Base-by-base conservation (phyloP, 2,329 filamentous ascomycete species). In the Calonectria naviculata region DNA sequence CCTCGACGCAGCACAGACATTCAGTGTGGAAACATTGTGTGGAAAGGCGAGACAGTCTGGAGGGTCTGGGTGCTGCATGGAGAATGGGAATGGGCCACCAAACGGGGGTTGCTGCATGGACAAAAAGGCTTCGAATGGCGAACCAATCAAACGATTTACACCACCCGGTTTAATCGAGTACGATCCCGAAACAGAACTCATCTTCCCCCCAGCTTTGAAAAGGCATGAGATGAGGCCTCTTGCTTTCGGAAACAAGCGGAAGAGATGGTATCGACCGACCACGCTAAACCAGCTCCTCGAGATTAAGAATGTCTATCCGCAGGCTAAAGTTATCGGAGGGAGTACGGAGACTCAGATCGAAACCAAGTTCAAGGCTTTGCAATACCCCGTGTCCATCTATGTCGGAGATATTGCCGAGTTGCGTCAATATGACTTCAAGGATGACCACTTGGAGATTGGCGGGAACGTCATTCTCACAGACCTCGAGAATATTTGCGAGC, bases 331-430 rank as follows among this genome's bases (percentile, higher is more conserved):
- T 72, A 98, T 99, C 72, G 96, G 95, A 61, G 97, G 97, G 72
- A 98, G 95, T 81, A 97, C 95, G 2, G 97, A 99, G 83, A 98
- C 96, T 0, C 97, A 98, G 83, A 98, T 99, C 71, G 97, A 99
- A 84, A 94, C 97, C 85, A 98, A 98, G 84, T 98, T 99, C 89
- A 98, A 98, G 85, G 95, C 93, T 1, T 90, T 98, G 87, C 90
- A 95, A 77, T 98, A 98, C 80, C 93, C 93, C 5, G 91, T 94
- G 1, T 98, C 95, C 0, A 94, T 99, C 0, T 98, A 93, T 75
- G 94, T 98, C 12, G 95, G 96, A 13, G 97, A 99, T 78, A 98
- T 99, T 70, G 87, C 94, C 1, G 97, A 98, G 83, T 85, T 99
- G 69, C 89, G 95, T 15, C 93, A 95, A 75, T 98, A 94, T 80